Evolutionary conservation across 176 grass and related monocot species (phyloP).

Genomic region (Ensete glaucum): DNA sequence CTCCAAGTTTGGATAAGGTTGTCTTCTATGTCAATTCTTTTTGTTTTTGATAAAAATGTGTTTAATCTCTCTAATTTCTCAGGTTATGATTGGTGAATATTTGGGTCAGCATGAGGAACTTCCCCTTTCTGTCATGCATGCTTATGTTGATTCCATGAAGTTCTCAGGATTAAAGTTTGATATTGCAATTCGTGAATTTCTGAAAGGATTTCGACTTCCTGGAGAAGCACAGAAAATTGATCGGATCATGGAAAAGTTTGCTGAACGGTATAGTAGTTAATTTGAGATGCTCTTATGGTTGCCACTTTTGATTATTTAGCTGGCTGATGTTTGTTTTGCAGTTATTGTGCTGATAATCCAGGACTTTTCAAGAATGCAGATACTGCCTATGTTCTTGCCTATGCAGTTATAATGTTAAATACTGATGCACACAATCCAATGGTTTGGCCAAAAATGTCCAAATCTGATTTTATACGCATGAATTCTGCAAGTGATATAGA

Average conservation of each 20-base stretch:
- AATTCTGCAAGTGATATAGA: slow-evolving; percentile 55
- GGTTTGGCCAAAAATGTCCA: slow-evolving; percentile 99
- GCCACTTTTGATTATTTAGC: slow-evolving; percentile 14
- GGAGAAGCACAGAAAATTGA: slow-evolving; percentile 99
- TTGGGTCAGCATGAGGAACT: slow-evolving; percentile 97
- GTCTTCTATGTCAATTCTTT: slow-evolving; percentile 4
- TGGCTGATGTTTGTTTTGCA: slow-evolving; percentile 35
- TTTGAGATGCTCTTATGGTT: not conserved
- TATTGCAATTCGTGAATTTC: slow-evolving; percentile 81
- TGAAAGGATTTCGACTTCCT: slow-evolving; percentile 94
- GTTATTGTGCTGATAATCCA: slow-evolving; percentile 99
- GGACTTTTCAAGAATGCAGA: slow-evolving; percentile 98
- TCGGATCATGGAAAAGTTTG: slow-evolving; percentile 99
- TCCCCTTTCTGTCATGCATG: slow-evolving; percentile 97
- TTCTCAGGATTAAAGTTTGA: slow-evolving; percentile 94
- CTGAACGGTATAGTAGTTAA: slow-evolving; percentile 67
- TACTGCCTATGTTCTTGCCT: slow-evolving; percentile 96
- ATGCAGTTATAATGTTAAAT: slow-evolving; percentile 99
- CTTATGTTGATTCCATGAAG: slow-evolving; percentile 97
- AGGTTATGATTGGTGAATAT: slow-evolving; percentile 99
- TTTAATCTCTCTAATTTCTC: slow-evolving; percentile 20
- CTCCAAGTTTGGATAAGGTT: slow-evolving; percentile 89
- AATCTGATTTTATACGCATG: slow-evolving; percentile 31
- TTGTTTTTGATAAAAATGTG: slow-evolving; percentile 11
- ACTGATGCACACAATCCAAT: slow-evolving; percentile 99